Conservation (phyloP, 805 yeast genomes). For the Tetrapisispora phaffii region DNA sequence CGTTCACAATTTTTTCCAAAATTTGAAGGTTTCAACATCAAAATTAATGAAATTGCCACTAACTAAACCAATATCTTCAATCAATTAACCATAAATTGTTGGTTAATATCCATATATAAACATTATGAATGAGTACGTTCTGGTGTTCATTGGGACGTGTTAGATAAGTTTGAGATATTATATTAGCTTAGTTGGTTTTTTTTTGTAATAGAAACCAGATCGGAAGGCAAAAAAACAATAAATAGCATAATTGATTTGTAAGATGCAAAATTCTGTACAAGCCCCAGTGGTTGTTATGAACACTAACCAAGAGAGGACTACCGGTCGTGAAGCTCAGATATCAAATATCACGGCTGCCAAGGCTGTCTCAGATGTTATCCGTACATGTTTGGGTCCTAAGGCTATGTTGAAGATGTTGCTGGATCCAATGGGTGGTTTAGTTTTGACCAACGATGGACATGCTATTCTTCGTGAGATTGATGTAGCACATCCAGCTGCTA, state of each 20-base stretch:
- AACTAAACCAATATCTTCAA: too few species aligned
- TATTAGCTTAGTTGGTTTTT: too few species aligned
- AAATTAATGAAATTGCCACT: too few species aligned
- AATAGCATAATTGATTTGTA: background rate
- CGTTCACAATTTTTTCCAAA: too few species aligned
- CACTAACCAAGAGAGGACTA: constrained; percentile 84
- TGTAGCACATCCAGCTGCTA: constrained; percentile 97
- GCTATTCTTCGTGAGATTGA: constrained; percentile 96
- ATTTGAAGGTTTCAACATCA: too few species aligned
- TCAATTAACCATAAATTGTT: too few species aligned
- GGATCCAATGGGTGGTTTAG: constrained; percentile 93
- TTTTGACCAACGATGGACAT: constrained; percentile 95
- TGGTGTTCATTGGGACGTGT: too few species aligned
- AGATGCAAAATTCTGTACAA: constrained; percentile 41
- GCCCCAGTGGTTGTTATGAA: constrained; percentile 81
- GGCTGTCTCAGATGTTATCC: constrained; percentile 93
- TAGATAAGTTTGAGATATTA: too few species aligned
- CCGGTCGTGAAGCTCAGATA: constrained; percentile 94
- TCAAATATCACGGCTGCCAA: constrained; percentile 99
- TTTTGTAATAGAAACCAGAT: too few species aligned
- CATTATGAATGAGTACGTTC: too few species aligned
- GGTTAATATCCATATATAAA: too few species aligned
- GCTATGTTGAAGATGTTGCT: constrained; percentile 97
- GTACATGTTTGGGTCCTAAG: constrained; percentile 97
- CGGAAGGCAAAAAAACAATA: too few species aligned